Evolutionary conservation across 2,329 filamentous ascomycete genomes (phyloP), one percentile per base, ranked within the genome.

Genomic region (Fusarium bulbicola): DNA sequence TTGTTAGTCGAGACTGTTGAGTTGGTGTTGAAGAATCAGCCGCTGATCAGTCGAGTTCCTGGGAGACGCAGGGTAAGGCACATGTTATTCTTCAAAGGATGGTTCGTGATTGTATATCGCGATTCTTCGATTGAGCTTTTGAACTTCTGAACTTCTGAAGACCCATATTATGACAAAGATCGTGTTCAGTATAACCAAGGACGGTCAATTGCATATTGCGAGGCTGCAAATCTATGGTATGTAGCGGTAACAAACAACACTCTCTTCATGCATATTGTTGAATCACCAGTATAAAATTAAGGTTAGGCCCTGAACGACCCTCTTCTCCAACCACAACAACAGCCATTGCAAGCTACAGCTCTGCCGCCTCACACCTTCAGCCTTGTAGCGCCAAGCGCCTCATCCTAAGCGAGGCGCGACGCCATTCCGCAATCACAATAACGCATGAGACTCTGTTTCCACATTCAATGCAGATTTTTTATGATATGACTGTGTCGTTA

Each of bases 221-320:
- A 58, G 28, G 47, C n/a, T 60, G 18, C 7, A 18, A 32, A 28
- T n/a, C 9, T 24, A 39, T 15, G 16, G 16, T 8, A 37, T 5
- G 13, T 8, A 37, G 12, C 5, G 7, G n/a, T 12, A 13, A 28
- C 34, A 34, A 37, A 18, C 37, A 60, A 11, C 14, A 6, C 26
- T 16, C 34, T 56, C n/a, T 34, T 7, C 11, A 43, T 40, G 20
- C n/a, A 28, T 21, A 36, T 42, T 40, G 28, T 54, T 42, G 37
- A 56, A 60, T 43, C 28, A 36, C 13, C 58, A 56, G 30, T 39
- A 49, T 57, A 61, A 47, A 49, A 46, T 72, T 73, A 73, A 62
- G 61, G 59, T 72, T 73, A 64, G 13, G 34, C 50, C 56, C 50
- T 72, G 37, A 32, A 50, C 52, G 61, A 50, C 45, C 37, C 53